phyloP scores from a whole-genome alignment of 345 rosid species.

The Murraya paniculata region DNA sequence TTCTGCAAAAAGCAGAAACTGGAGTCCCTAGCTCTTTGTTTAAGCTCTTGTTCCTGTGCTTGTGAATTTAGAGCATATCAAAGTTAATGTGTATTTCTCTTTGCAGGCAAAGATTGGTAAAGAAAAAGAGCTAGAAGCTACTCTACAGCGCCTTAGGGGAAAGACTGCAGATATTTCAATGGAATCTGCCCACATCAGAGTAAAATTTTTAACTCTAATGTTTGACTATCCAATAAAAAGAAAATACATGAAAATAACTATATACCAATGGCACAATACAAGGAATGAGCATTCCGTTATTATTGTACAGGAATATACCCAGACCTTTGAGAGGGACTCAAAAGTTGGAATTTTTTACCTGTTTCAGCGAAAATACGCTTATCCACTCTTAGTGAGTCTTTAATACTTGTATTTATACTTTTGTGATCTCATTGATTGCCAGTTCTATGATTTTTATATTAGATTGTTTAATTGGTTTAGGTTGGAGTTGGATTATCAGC shows the following conservation, averaged over 20 bases:
- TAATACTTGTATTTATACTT: too few species aligned
- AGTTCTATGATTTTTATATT: neutral
- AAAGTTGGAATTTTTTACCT: conserved; percentile 37
- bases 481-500: conserved; percentile 57
- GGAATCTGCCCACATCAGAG: conserved; percentile 33
- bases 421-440: neutral
- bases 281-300: neutral
- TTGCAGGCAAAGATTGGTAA: conserved; percentile 45
- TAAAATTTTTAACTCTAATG: neutral
- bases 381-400: conserved; percentile 45
- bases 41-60: neutral
- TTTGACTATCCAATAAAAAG: neutral
- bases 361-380: conserved; percentile 51
- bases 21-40: too few species aligned
- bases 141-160: conserved; percentile 50
- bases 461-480: conserved; percentile 22
- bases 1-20: neutral
- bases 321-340: conserved; percentile 30
- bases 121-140: conserved; percentile 39
- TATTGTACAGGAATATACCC: conserved; percentile 37
- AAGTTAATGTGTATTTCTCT: neutral
- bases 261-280: neutral
- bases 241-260: neutral
- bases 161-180: conserved; percentile 42
- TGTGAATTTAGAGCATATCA: neutral